Evolutionary conservation across 129 eudicot genomes (phyloP), one percentile per base, ranked within the genome.

Genomic region (Pseudognaphalium luteoalbum): DNA sequence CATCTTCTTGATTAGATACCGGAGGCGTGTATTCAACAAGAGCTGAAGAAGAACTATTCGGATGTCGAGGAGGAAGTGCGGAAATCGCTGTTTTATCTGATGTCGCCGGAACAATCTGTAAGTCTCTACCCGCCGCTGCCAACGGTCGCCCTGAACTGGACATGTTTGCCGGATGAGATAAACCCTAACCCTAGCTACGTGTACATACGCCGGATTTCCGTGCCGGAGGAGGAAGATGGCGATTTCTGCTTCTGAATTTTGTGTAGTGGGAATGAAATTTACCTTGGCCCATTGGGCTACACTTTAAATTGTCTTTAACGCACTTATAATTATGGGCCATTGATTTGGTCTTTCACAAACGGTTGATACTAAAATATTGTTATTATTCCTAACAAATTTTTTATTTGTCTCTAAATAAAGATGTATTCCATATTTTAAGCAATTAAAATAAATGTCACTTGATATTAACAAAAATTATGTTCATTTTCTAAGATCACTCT

Each of bases 11-110:
- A 68, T 75, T 82, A 20, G 85, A 58, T 10, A 77, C 87, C 0
- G 92, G 92, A 2, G 93, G 90, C 25, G 76, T 83, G 81, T 95
- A 95, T 81, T 95, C 94, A 5, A 91, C 97, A 11, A 95, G 70
- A 17, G 97, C 97, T 19, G 85, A 71, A 7, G 98, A 91, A 3
- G 91, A 75, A 8, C 66, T 65, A 6, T 83, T 66, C 39, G 89
- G 97, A 41, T 91, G 97, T 29, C 85, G 88, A 16, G 92, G 90
- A 11, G 96, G 92, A 68, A 85, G 82, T 3, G 85, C 85, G 34
- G 83, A 64, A 16, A 84, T 78, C 11, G 80, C 78, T 4, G 86
- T 44, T 42, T 67, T 32, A 66, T 73, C 84, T 6, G 89, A 89
- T 63, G 90, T 64, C 28, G 79, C 88, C 37, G 78, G 85, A 41